Evolutionary conservation across 2,329 filamentous ascomycete genomes (phyloP).

Genomic region (Ilyonectria sp.): DNA sequence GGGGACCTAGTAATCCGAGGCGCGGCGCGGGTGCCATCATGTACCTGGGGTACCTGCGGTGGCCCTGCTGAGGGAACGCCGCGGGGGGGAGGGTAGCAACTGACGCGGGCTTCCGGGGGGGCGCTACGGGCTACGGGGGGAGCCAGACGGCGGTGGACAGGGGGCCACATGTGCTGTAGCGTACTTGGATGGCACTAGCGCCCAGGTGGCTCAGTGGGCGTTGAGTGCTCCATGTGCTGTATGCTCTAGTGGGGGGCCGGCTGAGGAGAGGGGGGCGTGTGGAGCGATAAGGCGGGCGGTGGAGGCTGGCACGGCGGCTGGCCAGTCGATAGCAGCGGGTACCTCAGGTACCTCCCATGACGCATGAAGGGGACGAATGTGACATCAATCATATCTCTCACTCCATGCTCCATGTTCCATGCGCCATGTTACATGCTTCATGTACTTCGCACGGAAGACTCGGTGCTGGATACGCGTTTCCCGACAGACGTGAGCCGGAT

Average conservation of each 20-base stretch:
- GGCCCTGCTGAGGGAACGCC: conserved; percentile 1
- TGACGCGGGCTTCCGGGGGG: conserved; percentile 36
- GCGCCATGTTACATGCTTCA: not conserved
- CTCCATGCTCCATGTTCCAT: not conserved
- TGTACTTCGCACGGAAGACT: not conserved
- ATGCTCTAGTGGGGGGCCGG: conserved; percentile 21
- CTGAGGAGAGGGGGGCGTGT: conserved; percentile 19
- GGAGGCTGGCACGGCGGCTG: conserved; percentile 9
- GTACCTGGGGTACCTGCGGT: conserved; percentile 27
- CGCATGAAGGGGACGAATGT: conserved; percentile 25
- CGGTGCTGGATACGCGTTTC: not conserved
- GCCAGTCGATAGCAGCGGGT: conserved; percentile 33
- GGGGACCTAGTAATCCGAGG: conserved; percentile 20
- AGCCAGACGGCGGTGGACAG: conserved; percentile 24
- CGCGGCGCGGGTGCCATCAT: conserved; percentile 24
- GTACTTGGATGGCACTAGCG: conserved; percentile 34
- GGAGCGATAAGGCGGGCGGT: conserved; percentile 32
- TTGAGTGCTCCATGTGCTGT: conserved; percentile 1
- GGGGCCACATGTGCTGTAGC: conserved; percentile 39
- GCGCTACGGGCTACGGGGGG: conserved; percentile 10
- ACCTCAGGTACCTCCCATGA: conserved; percentile 23
- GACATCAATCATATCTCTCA: conserved; percentile 15
- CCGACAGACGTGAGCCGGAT: conserved; percentile 33
- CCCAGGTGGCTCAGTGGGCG: conserved; percentile 22
- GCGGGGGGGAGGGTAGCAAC: conserved; percentile 12